Percentiles rank a stretch among this genome's conserved stretches.
Evolutionary conservation across 768 basidiomycete genomes (phyloP).

Genomic region (Suillus americanus): DNA sequence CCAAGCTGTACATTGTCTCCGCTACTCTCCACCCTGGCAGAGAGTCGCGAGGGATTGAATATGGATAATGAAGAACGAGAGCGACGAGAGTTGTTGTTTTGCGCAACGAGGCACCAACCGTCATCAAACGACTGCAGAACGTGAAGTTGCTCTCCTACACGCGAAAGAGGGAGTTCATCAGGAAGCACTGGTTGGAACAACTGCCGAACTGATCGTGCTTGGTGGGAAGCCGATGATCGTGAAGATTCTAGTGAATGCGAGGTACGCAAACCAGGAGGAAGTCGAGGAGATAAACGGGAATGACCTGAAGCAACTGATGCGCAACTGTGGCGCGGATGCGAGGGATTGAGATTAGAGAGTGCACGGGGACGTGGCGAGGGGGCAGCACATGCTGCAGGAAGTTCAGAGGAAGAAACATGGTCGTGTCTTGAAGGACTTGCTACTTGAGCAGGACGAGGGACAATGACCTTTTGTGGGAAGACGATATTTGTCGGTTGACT

Average conservation of each 20-base stretch:
- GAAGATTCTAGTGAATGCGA: constrained; percentile 13
- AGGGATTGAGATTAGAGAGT: constrained; percentile 22
- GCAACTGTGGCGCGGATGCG: constrained; percentile 30
- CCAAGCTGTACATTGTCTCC: constrained; percentile 60
- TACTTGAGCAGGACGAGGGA: constrained; percentile 37
- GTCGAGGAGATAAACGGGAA: constrained; percentile 33
- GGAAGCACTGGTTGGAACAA: constrained; percentile 68
- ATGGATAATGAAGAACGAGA: constrained; percentile 44
- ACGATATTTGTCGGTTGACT: constrained; percentile 44
- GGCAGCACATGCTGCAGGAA: constrained; percentile 7
- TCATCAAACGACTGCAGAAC: constrained; percentile 72
- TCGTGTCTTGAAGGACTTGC: constrained; percentile 47
- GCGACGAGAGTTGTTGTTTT: constrained; percentile 41
- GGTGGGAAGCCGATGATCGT: constrained; percentile 29
- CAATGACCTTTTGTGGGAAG: constrained; percentile 49
- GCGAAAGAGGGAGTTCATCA: constrained; percentile 63
- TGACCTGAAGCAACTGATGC: constrained; percentile 37
- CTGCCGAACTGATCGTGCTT: constrained; percentile 58
- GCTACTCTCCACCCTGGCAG: constrained; percentile 12
- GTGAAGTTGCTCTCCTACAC: constrained; percentile 57
- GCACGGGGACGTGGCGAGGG: constrained; percentile 14
- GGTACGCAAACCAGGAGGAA: constrained; percentile 8
- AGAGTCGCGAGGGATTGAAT: constrained; percentile 34
- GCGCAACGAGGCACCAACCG: constrained; percentile 76
- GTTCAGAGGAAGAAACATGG: constrained; percentile 41